Evolutionary conservation across 169 alveolate genomes (phyloP).

Genomic region (Besnoitia besnoiti): DNA sequence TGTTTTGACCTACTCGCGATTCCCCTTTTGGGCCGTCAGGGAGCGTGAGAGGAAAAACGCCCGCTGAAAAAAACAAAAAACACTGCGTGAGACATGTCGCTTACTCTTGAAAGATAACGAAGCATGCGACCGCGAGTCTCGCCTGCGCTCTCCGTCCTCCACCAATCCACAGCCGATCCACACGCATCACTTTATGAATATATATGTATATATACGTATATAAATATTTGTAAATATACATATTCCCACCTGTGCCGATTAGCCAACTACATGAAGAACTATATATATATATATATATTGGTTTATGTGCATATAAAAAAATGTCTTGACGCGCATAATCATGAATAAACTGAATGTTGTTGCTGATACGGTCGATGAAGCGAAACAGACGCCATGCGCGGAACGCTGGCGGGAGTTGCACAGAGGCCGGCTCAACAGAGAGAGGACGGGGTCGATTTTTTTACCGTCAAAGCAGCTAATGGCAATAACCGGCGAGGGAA

Average conservation of each 20-base stretch:
- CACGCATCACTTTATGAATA: not conserved
- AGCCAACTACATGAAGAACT: not conserved
- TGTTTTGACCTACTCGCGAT: not conserved
- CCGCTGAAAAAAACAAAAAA: not conserved
- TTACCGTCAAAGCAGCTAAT: constrained; percentile 88
- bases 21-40: constrained; percentile 15
- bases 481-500: constrained; percentile 85
- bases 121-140: too few species aligned
- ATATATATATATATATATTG: not conserved
- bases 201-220: not conserved
- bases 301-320: not conserved
- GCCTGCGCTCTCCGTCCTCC: too few species aligned
- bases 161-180: not conserved
- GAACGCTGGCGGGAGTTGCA: too few species aligned
- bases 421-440: too few species aligned
- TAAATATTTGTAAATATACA: not conserved
- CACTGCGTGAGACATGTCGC: not conserved
- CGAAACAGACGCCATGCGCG: too few species aligned
- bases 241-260: not conserved
- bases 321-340: not conserved
- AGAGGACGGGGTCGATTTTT: too few species aligned
- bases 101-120: not conserved
- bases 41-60: not conserved
- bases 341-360: too few species aligned
- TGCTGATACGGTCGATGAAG: too few species aligned